Evolutionary conservation across 441 rosid genomes (phyloP), one percentile per base, ranked within the genome.

Genomic region (Arabidopsis hybrid): DNA sequence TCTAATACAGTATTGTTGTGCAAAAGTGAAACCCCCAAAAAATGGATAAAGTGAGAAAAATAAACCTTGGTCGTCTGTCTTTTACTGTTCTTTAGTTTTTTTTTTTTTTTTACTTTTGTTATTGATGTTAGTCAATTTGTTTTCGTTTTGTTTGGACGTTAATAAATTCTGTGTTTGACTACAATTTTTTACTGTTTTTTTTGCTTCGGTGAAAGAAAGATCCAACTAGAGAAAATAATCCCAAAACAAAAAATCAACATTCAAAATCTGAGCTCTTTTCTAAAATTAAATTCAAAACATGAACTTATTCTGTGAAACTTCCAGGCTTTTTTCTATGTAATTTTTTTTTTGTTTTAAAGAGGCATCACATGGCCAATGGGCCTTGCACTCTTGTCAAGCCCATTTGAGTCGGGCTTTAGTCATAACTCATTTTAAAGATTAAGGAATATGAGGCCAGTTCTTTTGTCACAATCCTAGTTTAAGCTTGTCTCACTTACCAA

Each of bases 41-140:
- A 4, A 42, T 63, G 36, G 35, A 56, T 21, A 6, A 40, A 32
- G 60, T 65, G 65, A 8, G 60, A 40, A 50, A 29, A 42, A 67
- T 67, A 8, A 75, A 69, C 7, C 4, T 60, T 75, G 64, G 64
- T 67, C 31, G 69, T n/a, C 42, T 75, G 64, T 75, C 36, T 53
- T 68, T 61, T 57, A 42, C 50, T 39, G 39, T 36, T 5, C 4
- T 58, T 17, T 65, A 58, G 66, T 67, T 60, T 52, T 51, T 3
- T 16, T 47, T 4, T 31, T 29, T 29, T 58, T 8, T 17, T 18
- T 18, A 1, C 6, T 34, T 32, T 50, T 42, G 56, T 45, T 66
- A 60, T 12, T 13, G 12, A 21, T 52, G 18, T 61, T 59, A 18
- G 34, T 43, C 35, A 53, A 16, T 61, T 43, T 68, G n/a, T 1